Base-by-base conservation (phyloP, 306 rosid species). In the Castanea mollissima region DNA sequence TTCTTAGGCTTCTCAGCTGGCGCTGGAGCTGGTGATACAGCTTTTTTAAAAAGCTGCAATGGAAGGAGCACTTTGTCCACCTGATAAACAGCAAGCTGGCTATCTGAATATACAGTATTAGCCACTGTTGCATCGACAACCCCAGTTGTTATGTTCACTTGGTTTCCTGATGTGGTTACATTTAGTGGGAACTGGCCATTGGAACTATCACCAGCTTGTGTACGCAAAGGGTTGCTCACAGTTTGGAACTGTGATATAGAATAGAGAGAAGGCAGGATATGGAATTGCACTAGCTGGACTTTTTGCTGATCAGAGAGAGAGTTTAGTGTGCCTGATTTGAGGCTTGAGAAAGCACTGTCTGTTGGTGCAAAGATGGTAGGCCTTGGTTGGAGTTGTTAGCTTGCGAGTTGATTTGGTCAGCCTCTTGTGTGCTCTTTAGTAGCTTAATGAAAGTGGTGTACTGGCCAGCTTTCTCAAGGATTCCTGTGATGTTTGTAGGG, bases 61-160 rank as follows among this genome's bases (percentile, higher is more conserved):
- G 99, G 99, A 76, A 91, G 97, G 4, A 95, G 92, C 80, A 95
- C 99, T 35, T 90, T 55, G 68, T 95, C 94, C 0, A 95, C 97
- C 86, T 90, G 91, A 80, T 93, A 95, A 55, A 95, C 92, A 10
- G 93, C 94, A 3, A 95, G 86, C 81, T 90, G 92, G 29, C 27
- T 84, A 60, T 93, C 93, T 25, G 88, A 85, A 69, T 81, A 95
- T 1, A 95, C 85, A 55, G 93, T 88, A 35, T 93, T 95, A 20
- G 93, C 77, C 56, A 95, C 87, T 0, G 90, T 76, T 19, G 98
- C 86, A 58, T 83, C 91, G 14, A 76, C 86, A 19, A 95, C 99
- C 18, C 98, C 99, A 0, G 98, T 93, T 8, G 98, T 89, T 5
- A 95, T 51, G 74, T 95, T 95, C 25, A 93, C 94, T 76, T 91